phyloP scores from a whole-genome alignment of 2,329 filamentous ascomycete genomes.

The Ramichloridium luteum region DNA sequence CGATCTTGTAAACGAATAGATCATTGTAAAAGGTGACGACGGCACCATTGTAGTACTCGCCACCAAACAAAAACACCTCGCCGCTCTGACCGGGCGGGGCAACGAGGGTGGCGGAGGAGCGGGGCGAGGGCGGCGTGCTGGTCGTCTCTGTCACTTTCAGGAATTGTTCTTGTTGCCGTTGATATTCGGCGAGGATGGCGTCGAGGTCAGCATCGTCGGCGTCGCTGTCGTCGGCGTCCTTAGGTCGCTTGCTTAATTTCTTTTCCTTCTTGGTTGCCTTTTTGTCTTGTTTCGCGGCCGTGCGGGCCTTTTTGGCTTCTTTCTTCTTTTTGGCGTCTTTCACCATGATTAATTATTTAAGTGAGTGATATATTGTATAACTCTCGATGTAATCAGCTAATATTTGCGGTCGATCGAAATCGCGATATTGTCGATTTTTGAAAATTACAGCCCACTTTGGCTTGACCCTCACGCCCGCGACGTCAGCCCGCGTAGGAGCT shows the following conservation, averaged over 20 bases:
- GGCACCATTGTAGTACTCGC: slow-evolving; percentile 90
- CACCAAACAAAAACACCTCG: slow-evolving; percentile 82
- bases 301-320: slow-evolving; percentile 20
- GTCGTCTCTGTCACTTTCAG: slow-evolving; percentile 80
- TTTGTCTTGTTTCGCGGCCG: slow-evolving; percentile 41
- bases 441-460: too few species aligned
- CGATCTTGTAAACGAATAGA: slow-evolving; percentile 58
- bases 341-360: too few species aligned
- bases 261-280: slow-evolving; percentile 67
- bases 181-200: slow-evolving; percentile 83
- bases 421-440: too few species aligned
- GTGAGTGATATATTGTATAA: too few species aligned
- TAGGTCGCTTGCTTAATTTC: slow-evolving; percentile 59
- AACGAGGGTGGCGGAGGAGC: slow-evolving; percentile 69
- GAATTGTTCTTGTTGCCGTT: slow-evolving; percentile 81
- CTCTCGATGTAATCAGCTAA: too few species aligned
- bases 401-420: too few species aligned
- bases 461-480: too few species aligned
- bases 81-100: slow-evolving; percentile 77
- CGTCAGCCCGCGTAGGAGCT: too few species aligned
- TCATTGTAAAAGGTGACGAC: slow-evolving; percentile 62
- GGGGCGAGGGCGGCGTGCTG: slow-evolving; percentile 59
- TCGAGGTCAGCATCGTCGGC: slow-evolving; percentile 89
- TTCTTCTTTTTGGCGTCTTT: slow-evolving; percentile 39
- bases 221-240: slow-evolving; percentile 70